A percentile compares a stretch with the other conserved stretches of the same genome.
Conservation (phyloP, 306 rosid genomes). For the Medicago lupulina region DNA sequence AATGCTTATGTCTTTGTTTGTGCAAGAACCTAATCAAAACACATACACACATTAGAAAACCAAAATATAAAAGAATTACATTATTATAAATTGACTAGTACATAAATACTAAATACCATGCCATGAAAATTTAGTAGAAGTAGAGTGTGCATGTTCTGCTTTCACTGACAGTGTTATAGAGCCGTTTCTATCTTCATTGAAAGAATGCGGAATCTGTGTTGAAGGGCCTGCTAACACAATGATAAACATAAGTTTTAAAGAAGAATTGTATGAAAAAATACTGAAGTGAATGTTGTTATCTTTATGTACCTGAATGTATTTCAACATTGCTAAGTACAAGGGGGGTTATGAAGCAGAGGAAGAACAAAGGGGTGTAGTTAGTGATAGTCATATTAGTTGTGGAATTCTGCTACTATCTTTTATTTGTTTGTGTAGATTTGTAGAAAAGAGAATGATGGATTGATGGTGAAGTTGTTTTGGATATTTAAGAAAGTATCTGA, state of each 20-base stretch:
- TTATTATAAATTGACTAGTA: background rate
- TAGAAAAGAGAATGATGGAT: background rate
- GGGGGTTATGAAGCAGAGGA: slow-evolving; percentile 41
- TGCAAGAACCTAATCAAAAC: slow-evolving; percentile 51
- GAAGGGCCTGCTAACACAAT: slow-evolving; percentile 41
- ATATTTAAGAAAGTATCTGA: slow-evolving; percentile 1
- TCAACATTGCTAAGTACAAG: slow-evolving; percentile 36
- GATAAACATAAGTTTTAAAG: background rate
- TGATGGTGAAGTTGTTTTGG: slow-evolving; percentile 3
- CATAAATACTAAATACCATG: slow-evolving; percentile 43
- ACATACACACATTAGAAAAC: background rate
- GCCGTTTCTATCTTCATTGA: slow-evolving; percentile 43
- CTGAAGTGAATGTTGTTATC: background rate
- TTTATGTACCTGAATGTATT: slow-evolving; percentile 49
- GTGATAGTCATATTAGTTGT: slow-evolving; percentile 35
- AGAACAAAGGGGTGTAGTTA: slow-evolving; percentile 43
- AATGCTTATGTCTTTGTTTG: slow-evolving; percentile 67
- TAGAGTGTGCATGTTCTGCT: slow-evolving; percentile 41
- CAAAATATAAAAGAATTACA: background rate
- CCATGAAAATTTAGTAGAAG: slow-evolving; percentile 41
- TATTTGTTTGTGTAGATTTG: slow-evolving; percentile 6
- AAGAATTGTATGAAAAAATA: slow-evolving; percentile 6
- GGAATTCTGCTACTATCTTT: background rate
- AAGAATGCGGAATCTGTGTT: slow-evolving; percentile 34
- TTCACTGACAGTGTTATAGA: slow-evolving; percentile 36